Evolutionary conservation across 495 filamentous ascomycete species (phyloP).

Genomic region (Cercophora samala): DNA sequence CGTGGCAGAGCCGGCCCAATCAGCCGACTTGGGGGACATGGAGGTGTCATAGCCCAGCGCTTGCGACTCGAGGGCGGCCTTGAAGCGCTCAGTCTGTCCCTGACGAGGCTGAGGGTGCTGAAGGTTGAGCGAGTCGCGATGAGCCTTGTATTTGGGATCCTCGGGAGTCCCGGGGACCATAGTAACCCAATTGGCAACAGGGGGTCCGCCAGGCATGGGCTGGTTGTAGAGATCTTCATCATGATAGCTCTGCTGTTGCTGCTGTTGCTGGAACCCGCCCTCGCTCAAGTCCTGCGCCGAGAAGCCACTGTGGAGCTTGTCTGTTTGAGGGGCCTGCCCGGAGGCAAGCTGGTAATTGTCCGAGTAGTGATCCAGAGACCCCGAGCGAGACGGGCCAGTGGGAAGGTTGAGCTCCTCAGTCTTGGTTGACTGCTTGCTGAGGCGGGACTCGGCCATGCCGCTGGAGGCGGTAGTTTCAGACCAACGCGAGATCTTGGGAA

Average conservation of each 20-base stretch:
- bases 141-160: conserved; percentile 84
- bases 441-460: conserved; percentile 49
- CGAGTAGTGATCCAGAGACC: conserved; percentile 61
- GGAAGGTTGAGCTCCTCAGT: conserved; percentile 38
- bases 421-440: conserved; percentile 47
- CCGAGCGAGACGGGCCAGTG: conserved; percentile 59
- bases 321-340: conserved; percentile 51
- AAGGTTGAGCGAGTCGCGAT: conserved; percentile 83
- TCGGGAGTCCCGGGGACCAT: conserved; percentile 71
- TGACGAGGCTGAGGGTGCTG: conserved; percentile 87
- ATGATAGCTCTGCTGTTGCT: conserved; percentile 18
- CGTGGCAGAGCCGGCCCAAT: conserved; percentile 67
- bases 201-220: conserved; percentile 32
- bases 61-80: conserved; percentile 73
- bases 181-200: conserved; percentile 31
- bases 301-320: conserved; percentile 67
- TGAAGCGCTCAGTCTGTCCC: conserved; percentile 77
- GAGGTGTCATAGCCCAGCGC: conserved; percentile 67
- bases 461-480: conserved; percentile 89
- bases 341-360: conserved; percentile 63
- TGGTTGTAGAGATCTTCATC: conserved; percentile 23
- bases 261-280: neutral
- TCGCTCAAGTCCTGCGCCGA: conserved; percentile 48
- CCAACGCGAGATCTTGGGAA: conserved; percentile 93
- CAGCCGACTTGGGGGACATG: conserved; percentile 65